Percentiles rank a stretch among this genome's conserved stretches.
Evolutionary conservation across 257 asterid genomes (phyloP).

Genomic region (Scutellaria minor): DNA sequence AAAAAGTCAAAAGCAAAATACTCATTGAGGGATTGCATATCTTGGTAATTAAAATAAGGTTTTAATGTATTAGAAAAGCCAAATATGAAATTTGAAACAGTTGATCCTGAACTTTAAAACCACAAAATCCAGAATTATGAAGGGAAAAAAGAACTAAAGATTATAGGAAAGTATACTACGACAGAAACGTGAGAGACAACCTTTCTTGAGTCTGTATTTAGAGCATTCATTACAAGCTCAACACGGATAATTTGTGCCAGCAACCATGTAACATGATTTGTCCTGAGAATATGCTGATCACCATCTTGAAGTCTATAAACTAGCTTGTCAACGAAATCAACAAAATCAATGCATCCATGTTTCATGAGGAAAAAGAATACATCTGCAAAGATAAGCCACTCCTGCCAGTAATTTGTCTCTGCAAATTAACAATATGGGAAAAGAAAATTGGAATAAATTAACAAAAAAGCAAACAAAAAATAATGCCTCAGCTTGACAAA

Average conservation of each 20-base stretch:
- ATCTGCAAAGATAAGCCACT: conserved; percentile 97
- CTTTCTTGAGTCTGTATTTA: conserved; percentile 87
- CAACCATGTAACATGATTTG: conserved; percentile 98
- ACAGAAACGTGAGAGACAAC: conserved; percentile 45
- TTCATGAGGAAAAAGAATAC: conserved; percentile 91
- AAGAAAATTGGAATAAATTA: conserved; percentile 16
- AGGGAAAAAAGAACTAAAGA: conserved; percentile 29
- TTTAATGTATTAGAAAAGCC: conserved; percentile 17
- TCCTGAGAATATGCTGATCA: conserved; percentile 84
- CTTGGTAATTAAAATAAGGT: conserved; percentile 26
- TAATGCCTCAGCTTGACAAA: conserved; percentile 21
- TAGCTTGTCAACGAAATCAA: conserved; percentile 93
- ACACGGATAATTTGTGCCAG: conserved; percentile 96
- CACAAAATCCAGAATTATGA: conserved; percentile 21
- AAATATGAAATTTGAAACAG: conserved; percentile 23
- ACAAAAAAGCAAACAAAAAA: conserved; percentile 8
- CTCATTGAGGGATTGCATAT: conserved; percentile 19
- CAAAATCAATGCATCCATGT: conserved; percentile 96
- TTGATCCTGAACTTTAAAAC: conserved; percentile 22
- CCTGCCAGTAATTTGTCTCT: conserved; percentile 98
- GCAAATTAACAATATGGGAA: conserved; percentile 43
- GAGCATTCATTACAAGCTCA: conserved; percentile 91
- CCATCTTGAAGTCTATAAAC: conserved; percentile 89
- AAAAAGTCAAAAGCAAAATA: conserved; percentile 33
- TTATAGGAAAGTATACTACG: conserved; percentile 26